Evolutionary conservation across 139 green algal genomes (phyloP), one percentile per base, ranked within the genome.

Genomic region (Mychonastes homosphaera): DNA sequence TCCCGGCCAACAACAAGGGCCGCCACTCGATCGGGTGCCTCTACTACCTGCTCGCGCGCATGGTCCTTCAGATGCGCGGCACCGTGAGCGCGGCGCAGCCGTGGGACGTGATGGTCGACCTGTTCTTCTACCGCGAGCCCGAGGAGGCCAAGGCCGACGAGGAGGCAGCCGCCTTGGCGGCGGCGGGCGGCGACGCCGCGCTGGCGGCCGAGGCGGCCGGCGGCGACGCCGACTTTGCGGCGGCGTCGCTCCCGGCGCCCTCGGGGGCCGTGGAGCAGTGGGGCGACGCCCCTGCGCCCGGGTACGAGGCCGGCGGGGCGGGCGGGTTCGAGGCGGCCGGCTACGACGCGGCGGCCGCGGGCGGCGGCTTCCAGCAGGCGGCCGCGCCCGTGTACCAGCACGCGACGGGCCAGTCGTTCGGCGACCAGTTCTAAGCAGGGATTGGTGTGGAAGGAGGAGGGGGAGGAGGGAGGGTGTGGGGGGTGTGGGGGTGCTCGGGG

Each of bases 1-100:
- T 99, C 77, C 92, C 93, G 32, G 92, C 92, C 70, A 99, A 99
- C 87, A 99, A 99, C 93, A 98, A 98, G 87, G 91, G 82, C 63
- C 95, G 95, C 78, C 84, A 96, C 73, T 85, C 82, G 50, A 95
- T 98, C 64, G 92, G 92, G 41, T 81, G 87, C 54, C 79, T 98
- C 8, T 98, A 97, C 82, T 98, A 84, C 77, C 75, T 99, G 56
- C 81, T 99, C 53, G 86, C 87, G 13, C 80, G 85, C 62, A 97
- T 98, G 90, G 90, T 99, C 44, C 80, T 98, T 58, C 85, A 96
- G 78, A 96, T 96, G 92, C 78, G 92, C 40, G 93, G 89, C 64
- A 87, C 80, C 29, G 54, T 98, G 34, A 78, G 65, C 27, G 39
- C 79, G 0, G 52, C 70, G 29, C 66, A 78, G 62, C 82, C 78